Percentiles rank a stretch among this genome's conserved stretches.
Conservation (phyloP, 257 asterid species). For the Solanum paucissectum region DNA sequence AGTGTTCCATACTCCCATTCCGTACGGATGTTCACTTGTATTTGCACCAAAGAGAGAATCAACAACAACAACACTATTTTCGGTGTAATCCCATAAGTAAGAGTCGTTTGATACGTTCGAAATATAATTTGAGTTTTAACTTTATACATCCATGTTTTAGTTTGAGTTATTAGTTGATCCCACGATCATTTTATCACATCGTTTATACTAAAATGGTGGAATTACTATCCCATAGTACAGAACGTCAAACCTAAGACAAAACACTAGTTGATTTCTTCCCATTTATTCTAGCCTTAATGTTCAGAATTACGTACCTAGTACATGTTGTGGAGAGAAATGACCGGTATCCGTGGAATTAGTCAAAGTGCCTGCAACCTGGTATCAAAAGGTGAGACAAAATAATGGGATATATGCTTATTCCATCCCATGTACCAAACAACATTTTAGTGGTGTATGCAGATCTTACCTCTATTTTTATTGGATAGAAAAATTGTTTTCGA, state of each 20-base stretch:
- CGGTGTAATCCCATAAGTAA: not conserved
- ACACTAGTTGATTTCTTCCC: not conserved
- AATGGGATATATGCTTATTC: not conserved
- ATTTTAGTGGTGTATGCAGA: not conserved
- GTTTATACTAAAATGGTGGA: not conserved
- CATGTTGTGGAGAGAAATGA: not conserved
- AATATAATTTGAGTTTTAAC: not conserved
- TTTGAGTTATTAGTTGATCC: not conserved
- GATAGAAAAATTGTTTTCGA: not conserved
- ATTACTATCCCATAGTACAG: not conserved
- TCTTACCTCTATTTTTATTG: not conserved
- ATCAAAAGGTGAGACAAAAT: not conserved
- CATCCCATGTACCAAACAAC: not conserved
- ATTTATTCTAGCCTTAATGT: not conserved
- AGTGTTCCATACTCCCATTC: not conserved
- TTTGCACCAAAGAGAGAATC: not conserved
- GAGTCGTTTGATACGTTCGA: not conserved
- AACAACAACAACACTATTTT: not conserved
- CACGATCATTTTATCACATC: not conserved
- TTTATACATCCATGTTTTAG: not conserved
- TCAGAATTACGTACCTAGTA: not conserved
- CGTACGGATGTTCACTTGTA: not conserved
- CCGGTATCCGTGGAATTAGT: not conserved
- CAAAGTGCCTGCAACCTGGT: not conserved
- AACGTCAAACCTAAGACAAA: not conserved